Conservation (phyloP, 1,139 yeast species). For the Sugiyamaella japonica region DNA sequence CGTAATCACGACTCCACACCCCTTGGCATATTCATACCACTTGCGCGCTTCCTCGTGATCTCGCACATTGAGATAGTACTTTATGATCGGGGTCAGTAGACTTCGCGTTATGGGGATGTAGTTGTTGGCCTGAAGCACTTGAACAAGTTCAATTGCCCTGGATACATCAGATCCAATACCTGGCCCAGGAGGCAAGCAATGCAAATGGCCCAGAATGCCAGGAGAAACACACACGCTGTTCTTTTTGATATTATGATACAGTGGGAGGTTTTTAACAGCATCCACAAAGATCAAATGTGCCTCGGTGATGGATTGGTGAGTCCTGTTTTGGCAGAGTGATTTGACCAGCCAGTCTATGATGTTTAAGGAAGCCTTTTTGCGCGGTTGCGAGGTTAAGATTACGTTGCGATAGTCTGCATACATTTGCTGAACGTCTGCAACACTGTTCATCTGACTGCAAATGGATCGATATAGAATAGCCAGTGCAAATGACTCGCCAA, state of each 20-base stretch:
- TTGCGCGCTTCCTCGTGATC: slow-evolving; percentile 23
- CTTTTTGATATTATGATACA: slow-evolving; percentile 11
- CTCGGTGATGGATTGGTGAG: slow-evolving; percentile 22
- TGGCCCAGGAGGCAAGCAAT: slow-evolving; percentile 8
- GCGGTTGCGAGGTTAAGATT: slow-evolving; percentile 1
- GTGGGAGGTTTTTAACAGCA: slow-evolving; percentile 27
- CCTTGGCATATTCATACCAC: slow-evolving; percentile 26
- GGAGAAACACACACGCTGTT: not conserved
- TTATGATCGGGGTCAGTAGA: slow-evolving; percentile 27
- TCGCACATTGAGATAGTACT: slow-evolving; percentile 20
- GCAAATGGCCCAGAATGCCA: slow-evolving; percentile 3
- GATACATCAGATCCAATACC: slow-evolving; percentile 21
- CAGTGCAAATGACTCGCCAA: slow-evolving; percentile 7
- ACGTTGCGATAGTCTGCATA: slow-evolving; percentile 25
- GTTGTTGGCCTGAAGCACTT: slow-evolving; percentile 17
- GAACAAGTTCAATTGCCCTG: slow-evolving; percentile 27
- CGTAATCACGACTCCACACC: slow-evolving; percentile 23
- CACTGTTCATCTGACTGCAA: slow-evolving; percentile 9
- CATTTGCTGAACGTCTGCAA: slow-evolving; percentile 20
- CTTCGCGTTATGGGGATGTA: slow-evolving; percentile 22
- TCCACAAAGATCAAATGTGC: slow-evolving; percentile 31
- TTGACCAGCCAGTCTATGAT: slow-evolving; percentile 33
- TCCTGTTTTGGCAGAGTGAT: slow-evolving; percentile 26
- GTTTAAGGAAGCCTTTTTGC: slow-evolving; percentile 14
- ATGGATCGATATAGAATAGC: slow-evolving; percentile 15